These are phyloP conservation scores for Arthrobotrys sphaeroides DNA, from an alignment of 2,329 filamentous ascomycete species.

Conservation along the genomic window DNA sequence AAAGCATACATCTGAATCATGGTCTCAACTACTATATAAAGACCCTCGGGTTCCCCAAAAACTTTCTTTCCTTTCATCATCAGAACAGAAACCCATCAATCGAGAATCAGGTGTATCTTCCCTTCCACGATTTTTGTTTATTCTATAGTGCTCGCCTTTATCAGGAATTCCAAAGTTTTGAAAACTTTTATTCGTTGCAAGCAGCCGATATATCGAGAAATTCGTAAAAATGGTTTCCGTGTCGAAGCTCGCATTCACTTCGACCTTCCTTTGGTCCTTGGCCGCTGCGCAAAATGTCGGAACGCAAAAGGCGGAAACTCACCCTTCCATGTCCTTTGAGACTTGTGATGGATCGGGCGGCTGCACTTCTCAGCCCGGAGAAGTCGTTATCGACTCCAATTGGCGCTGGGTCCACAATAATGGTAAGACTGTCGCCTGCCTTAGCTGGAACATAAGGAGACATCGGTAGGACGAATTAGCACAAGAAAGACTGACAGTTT, in stretches of 20 bases:
- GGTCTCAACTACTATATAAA: constrained; percentile 27
- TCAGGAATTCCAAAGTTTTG: constrained; percentile 9
- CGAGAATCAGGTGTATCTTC: constrained; percentile 35
- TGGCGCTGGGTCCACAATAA: constrained; percentile 66
- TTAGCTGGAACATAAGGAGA: background rate
- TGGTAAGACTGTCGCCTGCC: constrained; percentile 23
- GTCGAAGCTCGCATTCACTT: constrained; percentile 41
- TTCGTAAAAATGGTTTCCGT: constrained; percentile 41
- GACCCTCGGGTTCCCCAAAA: background rate
- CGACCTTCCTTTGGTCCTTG: constrained; percentile 46
- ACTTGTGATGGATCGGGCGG: constrained; percentile 66
- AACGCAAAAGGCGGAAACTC: constrained; percentile 64
- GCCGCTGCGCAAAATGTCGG: constrained; percentile 65
- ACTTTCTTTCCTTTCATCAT: constrained; percentile 17
- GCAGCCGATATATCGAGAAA: background rate
- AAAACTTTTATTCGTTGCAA: background rate
- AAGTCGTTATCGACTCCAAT: constrained; percentile 68
- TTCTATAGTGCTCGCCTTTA: background rate
- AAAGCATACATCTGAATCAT: background rate
- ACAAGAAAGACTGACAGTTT: constrained; percentile 9
- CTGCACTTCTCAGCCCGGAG: constrained; percentile 66
- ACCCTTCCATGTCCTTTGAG: constrained; percentile 67
- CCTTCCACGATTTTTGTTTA: background rate
- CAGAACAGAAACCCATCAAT: constrained; percentile 25
- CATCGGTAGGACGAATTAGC: background rate